Conservation (phyloP, 2,329 filamentous ascomycete genomes). For the Colletotrichum tofieldiae region DNA sequence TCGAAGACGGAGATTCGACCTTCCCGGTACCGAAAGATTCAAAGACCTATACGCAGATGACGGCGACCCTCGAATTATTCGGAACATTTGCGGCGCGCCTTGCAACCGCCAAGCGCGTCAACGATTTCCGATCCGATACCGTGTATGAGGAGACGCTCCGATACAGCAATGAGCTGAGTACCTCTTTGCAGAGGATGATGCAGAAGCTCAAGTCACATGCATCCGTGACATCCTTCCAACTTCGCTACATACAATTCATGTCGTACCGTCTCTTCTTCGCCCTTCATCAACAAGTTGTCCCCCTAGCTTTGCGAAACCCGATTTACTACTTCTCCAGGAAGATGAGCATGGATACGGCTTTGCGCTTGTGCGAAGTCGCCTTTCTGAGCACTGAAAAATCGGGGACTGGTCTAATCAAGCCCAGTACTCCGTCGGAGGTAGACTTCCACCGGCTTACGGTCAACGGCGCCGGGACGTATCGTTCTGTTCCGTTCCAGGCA, state of each 20-base stretch:
- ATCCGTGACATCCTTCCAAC: slow-evolving; percentile 56
- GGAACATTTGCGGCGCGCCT: slow-evolving; percentile 62
- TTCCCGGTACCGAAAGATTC: slow-evolving; percentile 45
- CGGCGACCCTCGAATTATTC: slow-evolving; percentile 63
- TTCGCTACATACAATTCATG: slow-evolving; percentile 59
- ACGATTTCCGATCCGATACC: slow-evolving; percentile 60
- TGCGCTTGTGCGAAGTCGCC: slow-evolving; percentile 47
- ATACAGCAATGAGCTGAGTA: slow-evolving; percentile 62
- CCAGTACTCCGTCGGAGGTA: slow-evolving; percentile 11
- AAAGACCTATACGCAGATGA: slow-evolving; percentile 62
- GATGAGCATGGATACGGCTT: slow-evolving; percentile 60
- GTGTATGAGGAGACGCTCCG: slow-evolving; percentile 65
- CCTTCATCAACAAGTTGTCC: slow-evolving; percentile 68
- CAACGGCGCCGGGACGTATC: slow-evolving; percentile 61
- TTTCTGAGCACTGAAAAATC: slow-evolving; percentile 42
- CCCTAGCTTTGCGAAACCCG: slow-evolving; percentile 60
- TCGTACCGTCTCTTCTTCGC: slow-evolving; percentile 65
- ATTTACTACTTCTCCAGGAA: slow-evolving; percentile 69
- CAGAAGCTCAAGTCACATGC: slow-evolving; percentile 48
- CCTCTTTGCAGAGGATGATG: slow-evolving; percentile 55
- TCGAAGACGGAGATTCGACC: slow-evolving; percentile 51
- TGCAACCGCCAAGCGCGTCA: slow-evolving; percentile 61
- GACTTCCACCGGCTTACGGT: slow-evolving; percentile 58
- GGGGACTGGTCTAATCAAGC: slow-evolving; percentile 34
- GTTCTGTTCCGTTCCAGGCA: slow-evolving; percentile 57